Conservation (phyloP, 176 grass and related monocot genomes). For the Echinochloa phyllopogon region DNA sequence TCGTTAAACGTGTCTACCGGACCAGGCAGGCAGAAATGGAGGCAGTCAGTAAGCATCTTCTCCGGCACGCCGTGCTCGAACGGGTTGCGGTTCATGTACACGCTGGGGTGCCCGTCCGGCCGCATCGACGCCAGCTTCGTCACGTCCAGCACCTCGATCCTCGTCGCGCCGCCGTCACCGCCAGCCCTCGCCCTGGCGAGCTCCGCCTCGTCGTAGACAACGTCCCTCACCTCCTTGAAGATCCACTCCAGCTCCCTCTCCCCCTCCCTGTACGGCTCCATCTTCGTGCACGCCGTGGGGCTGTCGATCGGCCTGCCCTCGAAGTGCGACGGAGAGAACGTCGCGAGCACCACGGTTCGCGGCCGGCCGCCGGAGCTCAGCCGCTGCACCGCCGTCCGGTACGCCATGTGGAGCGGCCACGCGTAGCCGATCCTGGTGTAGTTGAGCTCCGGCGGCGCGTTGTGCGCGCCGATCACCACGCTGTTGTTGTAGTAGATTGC, state of each 20-base stretch:
- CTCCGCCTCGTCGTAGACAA: conserved; percentile 55
- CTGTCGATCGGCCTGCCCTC: conserved; percentile 50
- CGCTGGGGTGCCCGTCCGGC: conserved; percentile 71
- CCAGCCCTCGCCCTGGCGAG: background rate
- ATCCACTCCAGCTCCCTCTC: conserved; percentile 55
- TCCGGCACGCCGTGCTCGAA: conserved; percentile 46
- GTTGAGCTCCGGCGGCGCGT: conserved; percentile 32
- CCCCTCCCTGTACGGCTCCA: conserved; percentile 53
- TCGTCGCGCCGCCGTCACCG: background rate
- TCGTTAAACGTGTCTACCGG: conserved; percentile 78
- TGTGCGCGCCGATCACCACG: conserved; percentile 56
- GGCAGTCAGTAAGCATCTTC: conserved; percentile 62
- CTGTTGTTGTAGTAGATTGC: conserved; percentile 55
- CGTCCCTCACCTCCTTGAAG: conserved; percentile 49
- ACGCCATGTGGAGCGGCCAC: conserved; percentile 50
- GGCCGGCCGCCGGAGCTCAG: background rate
- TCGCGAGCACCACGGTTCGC: conserved; percentile 46
- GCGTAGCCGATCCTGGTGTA: conserved; percentile 60
- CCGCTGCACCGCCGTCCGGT: conserved; percentile 26
- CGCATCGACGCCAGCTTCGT: conserved; percentile 69
- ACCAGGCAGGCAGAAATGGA: conserved; percentile 76
- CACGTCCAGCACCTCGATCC: conserved; percentile 71
- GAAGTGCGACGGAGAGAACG: conserved; percentile 73
- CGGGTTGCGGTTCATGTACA: conserved; percentile 66
- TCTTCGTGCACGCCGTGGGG: conserved; percentile 54